Conservation (phyloP, 441 rosid genomes). For the Flueggea neowawraea region DNA sequence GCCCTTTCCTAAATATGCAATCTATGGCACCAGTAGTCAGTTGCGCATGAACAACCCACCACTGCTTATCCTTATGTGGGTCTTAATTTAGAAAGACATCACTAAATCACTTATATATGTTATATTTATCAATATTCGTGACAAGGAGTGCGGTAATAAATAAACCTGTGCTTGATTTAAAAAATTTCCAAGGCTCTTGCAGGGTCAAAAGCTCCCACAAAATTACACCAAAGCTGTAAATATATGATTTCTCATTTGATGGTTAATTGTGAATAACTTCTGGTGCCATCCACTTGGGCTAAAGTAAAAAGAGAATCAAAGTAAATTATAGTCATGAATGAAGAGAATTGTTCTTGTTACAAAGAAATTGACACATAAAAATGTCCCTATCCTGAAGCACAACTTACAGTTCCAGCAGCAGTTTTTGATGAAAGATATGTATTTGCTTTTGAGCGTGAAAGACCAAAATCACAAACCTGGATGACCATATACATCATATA, state of each 20-base stretch:
- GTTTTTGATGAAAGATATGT: constrained; percentile 90
- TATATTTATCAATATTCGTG: not conserved
- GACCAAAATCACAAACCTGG: constrained; percentile 97
- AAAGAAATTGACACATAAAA: not conserved
- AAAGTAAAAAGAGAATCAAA: constrained; percentile 22
- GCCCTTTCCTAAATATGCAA: too few relatives aligned
- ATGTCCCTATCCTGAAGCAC: constrained; percentile 9
- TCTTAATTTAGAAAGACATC: too few relatives aligned
- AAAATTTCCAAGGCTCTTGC: constrained; percentile 85
- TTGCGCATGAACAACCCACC: too few relatives aligned
- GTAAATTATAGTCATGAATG: constrained; percentile 8
- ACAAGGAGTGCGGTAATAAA: constrained; percentile 11
- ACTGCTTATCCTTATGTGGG: not conserved
- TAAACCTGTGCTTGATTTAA: constrained; percentile 86
- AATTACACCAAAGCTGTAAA: constrained; percentile 94
- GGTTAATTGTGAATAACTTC: constrained; percentile 90
- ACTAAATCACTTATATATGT: not conserved
- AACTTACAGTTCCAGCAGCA: constrained; percentile 98
- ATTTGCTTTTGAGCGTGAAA: constrained; percentile 83
- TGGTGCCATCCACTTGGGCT: constrained; percentile 99
- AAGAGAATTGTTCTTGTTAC: constrained; percentile 1
- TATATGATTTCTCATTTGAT: constrained; percentile 90
- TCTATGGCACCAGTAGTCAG: too few relatives aligned
- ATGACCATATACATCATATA: constrained; percentile 13
- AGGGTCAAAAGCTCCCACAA: constrained; percentile 95